Evolutionary conservation across 2,329 filamentous ascomycete genomes (phyloP), one percentile per base, ranked within the genome.

Genomic region (Apiospora saccharicola): DNA sequence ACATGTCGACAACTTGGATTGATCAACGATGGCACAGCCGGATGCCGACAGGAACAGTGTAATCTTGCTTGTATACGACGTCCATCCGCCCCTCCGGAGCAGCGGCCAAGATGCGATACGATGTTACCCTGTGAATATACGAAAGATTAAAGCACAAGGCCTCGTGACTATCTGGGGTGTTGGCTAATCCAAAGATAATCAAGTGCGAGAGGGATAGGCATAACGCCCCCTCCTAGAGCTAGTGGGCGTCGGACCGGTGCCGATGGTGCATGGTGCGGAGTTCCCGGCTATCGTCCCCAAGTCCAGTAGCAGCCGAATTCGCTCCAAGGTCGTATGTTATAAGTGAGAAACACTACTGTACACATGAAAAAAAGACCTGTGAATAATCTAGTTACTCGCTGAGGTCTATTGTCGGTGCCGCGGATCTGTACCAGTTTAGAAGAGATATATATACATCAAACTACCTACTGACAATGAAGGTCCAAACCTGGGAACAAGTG

Each of bases 401-500:
- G 5, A 30, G 14, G 6, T 53, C 24, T 53, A 26, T 16, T 16
- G n/a, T n/a, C n/a, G 12, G 1, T 1, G 26, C 16, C 3, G 26
- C 49, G 14, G 10, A 37, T 12, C 4, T 61, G 51, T 2, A 19
- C 3, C 24, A 30, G 7, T 3, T 14, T 19, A 34, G 7, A 34
- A 37, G 10, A n/a, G 13, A 16, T 41, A 13, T n/a, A n/a, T 19
- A 24, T 10, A n/a, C 22, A 8, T 22, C 46, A 64, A 10, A 64
- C 19, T 19, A 41, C 6, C 8, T 41, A 14, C 10, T 24, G 19
- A n/a, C 13, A 41, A 64, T 64, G 57, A 41, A 64, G 57, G 57
- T 37, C 22, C 30, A 64, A 57, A 77, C 73, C 16, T 87, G 86
- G 86, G 81, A 87, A 75, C 75, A 80, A 5, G 78, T 85, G 34